Evolutionary conservation across 495 filamentous ascomycete genomes (phyloP).

Genomic region (Tuber melanosporum): DNA sequence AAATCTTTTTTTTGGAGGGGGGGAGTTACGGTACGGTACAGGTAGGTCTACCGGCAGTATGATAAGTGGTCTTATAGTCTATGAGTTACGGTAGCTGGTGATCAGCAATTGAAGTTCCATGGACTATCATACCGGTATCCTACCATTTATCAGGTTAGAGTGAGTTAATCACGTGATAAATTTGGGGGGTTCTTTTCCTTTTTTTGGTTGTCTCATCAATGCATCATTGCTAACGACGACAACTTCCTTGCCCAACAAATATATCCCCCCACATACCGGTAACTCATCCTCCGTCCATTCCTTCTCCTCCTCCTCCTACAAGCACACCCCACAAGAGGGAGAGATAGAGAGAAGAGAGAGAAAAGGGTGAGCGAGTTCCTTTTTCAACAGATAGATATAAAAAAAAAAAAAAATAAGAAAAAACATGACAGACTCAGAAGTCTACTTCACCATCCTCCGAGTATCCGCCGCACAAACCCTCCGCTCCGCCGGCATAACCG

Average conservation of each 20-base stretch:
- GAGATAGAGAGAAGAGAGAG: background rate
- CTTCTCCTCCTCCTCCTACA: background rate
- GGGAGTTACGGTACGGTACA: no score
- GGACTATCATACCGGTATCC: background rate
- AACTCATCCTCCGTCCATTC: background rate
- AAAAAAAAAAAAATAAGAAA: background rate
- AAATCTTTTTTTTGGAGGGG: no score
- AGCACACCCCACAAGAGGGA: background rate
- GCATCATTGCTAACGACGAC: background rate
- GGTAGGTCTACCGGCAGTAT: no score
- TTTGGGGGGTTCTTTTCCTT: no score
- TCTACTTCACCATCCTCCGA: constrained; percentile 40
- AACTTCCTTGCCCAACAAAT: background rate
- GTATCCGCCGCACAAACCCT: constrained; percentile 38
- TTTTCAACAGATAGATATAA: background rate
- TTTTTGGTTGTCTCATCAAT: no score
- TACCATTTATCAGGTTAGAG: background rate
- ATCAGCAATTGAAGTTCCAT: no score
- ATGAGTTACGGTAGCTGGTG: no score
- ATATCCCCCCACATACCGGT: background rate
- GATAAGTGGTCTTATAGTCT: no score
- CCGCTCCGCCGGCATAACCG: constrained; percentile 38
- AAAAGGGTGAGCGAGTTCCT: background rate
- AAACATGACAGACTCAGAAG: constrained; percentile 38
- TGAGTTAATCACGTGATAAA: background rate